These are phyloP conservation scores for Coemansia pectinata DNA, from an alignment of 192 early-diverging fungal species.

Conservation along the genomic window DNA sequence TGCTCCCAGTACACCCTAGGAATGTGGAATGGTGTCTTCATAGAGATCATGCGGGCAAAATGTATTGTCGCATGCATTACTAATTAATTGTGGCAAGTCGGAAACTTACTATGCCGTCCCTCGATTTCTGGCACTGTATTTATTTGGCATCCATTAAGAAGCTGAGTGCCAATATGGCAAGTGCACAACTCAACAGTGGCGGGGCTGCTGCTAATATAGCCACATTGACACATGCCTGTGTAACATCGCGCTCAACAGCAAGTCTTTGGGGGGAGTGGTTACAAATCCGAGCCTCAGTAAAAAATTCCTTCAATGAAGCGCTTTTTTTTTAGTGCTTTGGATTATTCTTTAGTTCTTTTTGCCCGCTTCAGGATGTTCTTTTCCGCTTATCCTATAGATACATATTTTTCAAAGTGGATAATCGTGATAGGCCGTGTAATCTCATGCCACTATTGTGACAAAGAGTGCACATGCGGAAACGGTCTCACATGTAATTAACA, in stretches of 20 bases:
- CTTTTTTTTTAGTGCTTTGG: neutral
- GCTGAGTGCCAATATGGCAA: neutral
- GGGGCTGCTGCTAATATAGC: neutral
- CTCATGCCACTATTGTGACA: no score
- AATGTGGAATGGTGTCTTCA: neutral
- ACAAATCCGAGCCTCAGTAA: neutral
- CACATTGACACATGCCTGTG: neutral
- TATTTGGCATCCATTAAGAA: neutral
- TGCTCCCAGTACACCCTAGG: neutral
- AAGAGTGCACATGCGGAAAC: neutral
- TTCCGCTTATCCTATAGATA: no score
- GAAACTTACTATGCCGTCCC: neutral
- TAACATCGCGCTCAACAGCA: neutral
- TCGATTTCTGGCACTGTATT: neutral
- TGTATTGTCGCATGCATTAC: neutral
- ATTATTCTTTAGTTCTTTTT: neutral
- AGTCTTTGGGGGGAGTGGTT: neutral
- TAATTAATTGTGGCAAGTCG: neutral
- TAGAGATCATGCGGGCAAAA: neutral
- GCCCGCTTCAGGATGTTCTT: neutral
- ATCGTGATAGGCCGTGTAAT: no score
- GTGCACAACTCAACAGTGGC: neutral
- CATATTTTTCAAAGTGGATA: no score
- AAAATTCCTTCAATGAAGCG: neutral
- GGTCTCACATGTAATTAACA: neutral